Evolutionary conservation across 495 filamentous ascomycete genomes (phyloP), one percentile per base, ranked within the genome.

Genomic region (Hypoxylon lienhwacheense): DNA sequence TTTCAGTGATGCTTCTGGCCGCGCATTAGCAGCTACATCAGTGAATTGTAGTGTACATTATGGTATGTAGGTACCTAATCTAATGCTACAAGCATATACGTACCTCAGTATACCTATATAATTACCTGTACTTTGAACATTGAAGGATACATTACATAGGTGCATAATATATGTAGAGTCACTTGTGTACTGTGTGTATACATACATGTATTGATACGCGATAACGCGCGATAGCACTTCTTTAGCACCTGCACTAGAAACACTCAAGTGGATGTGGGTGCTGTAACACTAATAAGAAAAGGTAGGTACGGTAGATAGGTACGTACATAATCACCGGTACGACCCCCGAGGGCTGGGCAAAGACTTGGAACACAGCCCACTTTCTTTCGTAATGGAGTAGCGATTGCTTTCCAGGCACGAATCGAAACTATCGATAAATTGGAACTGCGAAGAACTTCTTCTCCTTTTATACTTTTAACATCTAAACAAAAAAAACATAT

Each of bases 351-450:
- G 53, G 19, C 47, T 36, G 47, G 52, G 47, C 47, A 43, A 37
- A 37, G 21, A 37, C 34, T 19, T n/a, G 22, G 49, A 63, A 32
- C 53, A 58, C 48, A 63, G 53, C 59, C 59, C 59, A 63, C 59
- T 63, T 63, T 57, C 59, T 53, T 47, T 53, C 48, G 53, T 54
- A 63, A 63, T 53, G 33, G n/a, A 45, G 31, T 31, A 51, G 46
- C 40, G 34, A 61, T 52, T 55, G 36, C 35, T 47, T 33, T 42
- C 41, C 58, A 62, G 59, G 59, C 59, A 63, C 59, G 52, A 61
- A 61, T 55, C 41, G 47, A 62, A 57, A 62, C 47, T 47, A 54
- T 40, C 44, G 37, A 47, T 58, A 54, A 63, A 53, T 56, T 56
- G 48, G 59, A 52, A 57, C 53, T 55, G 4, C 22, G 19, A 49